Evolutionary conservation across 108 stramenopile genomes (phyloP).

Genomic region (Asterionellopsis glacialis): DNA sequence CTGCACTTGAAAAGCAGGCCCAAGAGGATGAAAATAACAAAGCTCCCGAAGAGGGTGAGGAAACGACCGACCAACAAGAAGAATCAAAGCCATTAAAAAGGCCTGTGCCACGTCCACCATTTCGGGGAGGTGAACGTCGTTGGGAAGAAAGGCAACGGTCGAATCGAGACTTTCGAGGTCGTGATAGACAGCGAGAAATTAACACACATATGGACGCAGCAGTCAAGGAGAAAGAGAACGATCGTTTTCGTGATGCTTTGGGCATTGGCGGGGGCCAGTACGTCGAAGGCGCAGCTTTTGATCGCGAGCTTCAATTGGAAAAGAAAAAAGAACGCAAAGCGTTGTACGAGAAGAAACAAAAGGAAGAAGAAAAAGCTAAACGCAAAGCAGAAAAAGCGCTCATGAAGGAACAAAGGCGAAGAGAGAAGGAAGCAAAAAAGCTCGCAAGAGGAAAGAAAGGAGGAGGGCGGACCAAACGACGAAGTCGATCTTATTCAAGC

Average conservation of each 20-base stretch:
- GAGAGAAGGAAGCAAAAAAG: not conserved
- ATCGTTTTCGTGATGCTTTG: slow-evolving; percentile 58
- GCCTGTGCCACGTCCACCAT: slow-evolving; percentile 2
- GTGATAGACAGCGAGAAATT: slow-evolving; percentile 1
- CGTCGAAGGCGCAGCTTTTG: slow-evolving; percentile 78
- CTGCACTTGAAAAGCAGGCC: slow-evolving; percentile 10
- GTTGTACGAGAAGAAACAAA: slow-evolving; percentile 7
- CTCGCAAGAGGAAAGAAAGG: not conserved
- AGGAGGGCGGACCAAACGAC: not conserved
- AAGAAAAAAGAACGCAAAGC: slow-evolving; percentile 31
- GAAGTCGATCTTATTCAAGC: slow-evolving; percentile 6
- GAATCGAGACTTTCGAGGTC: not conserved
- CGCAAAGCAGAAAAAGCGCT: slow-evolving; percentile 15
- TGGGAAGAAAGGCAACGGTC: not conserved
- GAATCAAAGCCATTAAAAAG: not conserved
- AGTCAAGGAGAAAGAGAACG: slow-evolving; percentile 47
- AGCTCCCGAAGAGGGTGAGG: not conserved
- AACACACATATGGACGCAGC: slow-evolving; percentile 40
- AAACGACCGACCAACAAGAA: not conserved
- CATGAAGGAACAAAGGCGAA: not conserved
- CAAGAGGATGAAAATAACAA: slow-evolving; percentile 9
- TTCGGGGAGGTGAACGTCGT: not conserved
- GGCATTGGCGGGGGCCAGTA: slow-evolving; percentile 53
- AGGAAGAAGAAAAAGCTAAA: slow-evolving; percentile 36
- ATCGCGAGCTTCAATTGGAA: slow-evolving; percentile 65